Evolutionary conservation across 2,329 filamentous ascomycete genomes (phyloP).

Genomic region (Cryphonectria nitschkei): DNA sequence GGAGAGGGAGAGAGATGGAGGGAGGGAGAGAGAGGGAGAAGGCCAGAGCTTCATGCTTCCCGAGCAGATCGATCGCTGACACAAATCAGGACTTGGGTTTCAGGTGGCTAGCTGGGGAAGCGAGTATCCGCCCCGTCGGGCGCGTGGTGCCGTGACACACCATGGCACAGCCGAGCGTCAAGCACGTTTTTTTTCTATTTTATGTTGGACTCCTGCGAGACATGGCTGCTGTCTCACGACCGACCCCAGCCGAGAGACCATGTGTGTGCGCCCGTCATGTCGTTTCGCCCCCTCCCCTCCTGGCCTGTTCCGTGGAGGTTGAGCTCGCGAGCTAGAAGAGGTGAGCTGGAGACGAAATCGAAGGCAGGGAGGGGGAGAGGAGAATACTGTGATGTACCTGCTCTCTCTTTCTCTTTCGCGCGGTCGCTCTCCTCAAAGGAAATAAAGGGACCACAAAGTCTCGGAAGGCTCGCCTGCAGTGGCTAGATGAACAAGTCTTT

Average conservation of each 20-base stretch:
- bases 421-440: not conserved
- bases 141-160: conserved; percentile 13
- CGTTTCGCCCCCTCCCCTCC: conserved; percentile 2
- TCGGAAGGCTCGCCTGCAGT: not conserved
- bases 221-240: not conserved
- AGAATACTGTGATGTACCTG: not conserved
- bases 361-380: not conserved
- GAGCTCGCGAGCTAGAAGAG: conserved; percentile 6
- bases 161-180: conserved; percentile 18
- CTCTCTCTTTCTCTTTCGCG: too few relatives aligned
- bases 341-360: not conserved
- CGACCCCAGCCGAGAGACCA: not conserved
- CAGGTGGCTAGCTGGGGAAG: conserved; percentile 1
- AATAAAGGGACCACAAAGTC: not conserved
- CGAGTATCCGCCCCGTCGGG: not conserved
- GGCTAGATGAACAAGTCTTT: not conserved
- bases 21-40: not conserved
- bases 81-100: not conserved
- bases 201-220: conserved; percentile 25
- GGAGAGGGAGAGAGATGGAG: too few relatives aligned
- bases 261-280: not conserved
- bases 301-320: conserved; percentile 3
- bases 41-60: not conserved
- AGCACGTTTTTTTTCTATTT: conserved; percentile 22
- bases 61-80: not conserved